These are phyloP conservation scores for Acarospora socialis DNA, from an alignment of 2,329 filamentous ascomycete species.

Conservation along the genomic window DNA sequence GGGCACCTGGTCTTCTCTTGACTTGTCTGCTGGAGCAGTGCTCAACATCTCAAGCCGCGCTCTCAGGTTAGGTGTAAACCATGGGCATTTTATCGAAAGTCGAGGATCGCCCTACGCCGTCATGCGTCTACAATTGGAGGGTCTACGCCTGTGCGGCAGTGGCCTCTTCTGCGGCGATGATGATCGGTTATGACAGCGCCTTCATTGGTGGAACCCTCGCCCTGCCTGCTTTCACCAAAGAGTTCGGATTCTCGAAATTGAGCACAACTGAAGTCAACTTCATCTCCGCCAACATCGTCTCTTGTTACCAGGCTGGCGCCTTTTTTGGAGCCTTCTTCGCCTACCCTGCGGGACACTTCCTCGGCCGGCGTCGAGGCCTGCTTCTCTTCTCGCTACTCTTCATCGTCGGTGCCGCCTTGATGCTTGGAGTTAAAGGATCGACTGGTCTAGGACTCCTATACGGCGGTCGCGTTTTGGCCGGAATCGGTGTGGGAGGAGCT, in stretches of 20 bases:
- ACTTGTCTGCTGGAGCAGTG: too few species aligned
- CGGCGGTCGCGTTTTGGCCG: conserved; percentile 42
- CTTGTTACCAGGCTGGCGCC: conserved; percentile 66
- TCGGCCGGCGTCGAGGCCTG: conserved; percentile 52
- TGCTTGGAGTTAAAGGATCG: conserved; percentile 49
- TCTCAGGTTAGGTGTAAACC: conserved; percentile 20
- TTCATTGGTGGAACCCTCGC: conserved; percentile 68
- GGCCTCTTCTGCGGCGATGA: conserved; percentile 43
- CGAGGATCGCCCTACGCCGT: conserved; percentile 39
- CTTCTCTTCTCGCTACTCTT: conserved; percentile 49
- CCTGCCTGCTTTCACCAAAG: conserved; percentile 51
- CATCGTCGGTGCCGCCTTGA: conserved; percentile 55
- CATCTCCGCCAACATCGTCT: conserved; percentile 62
- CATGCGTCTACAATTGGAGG: conserved; percentile 45
- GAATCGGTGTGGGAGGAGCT: conserved; percentile 41
- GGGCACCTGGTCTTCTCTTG: too few species aligned
- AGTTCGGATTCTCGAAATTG: conserved; percentile 50
- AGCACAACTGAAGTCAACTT: conserved; percentile 36
- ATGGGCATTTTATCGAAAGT: conserved; percentile 51
- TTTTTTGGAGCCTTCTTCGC: conserved; percentile 67
- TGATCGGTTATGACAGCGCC: conserved; percentile 53
- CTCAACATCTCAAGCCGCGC: conserved; percentile 22
- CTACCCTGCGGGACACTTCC: conserved; percentile 50
- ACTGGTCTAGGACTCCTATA: conserved; percentile 49
- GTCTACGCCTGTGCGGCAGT: conserved; percentile 41